Conservation (phyloP, 805 yeast species). For the Candida taoyuanica region DNA sequence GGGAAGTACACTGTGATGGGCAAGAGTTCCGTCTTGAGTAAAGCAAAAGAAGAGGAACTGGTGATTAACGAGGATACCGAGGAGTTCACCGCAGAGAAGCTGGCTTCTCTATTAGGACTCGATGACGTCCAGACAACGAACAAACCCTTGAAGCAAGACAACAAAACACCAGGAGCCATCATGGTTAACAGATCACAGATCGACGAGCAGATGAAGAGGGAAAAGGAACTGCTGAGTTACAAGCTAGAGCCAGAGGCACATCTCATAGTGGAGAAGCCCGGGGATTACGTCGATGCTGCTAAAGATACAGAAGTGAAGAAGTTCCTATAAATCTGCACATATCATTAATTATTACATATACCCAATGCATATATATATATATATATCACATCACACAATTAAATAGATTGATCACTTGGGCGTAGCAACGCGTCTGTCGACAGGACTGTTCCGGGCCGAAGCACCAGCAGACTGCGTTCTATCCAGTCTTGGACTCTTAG, state of each 20-base stretch:
- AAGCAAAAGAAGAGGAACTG: constrained; percentile 8
- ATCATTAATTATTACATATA: not conserved
- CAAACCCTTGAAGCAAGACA: not conserved
- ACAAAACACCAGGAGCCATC: constrained; percentile 6
- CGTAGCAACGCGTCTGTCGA: constrained; percentile 9
- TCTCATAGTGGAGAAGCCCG: constrained; percentile 35
- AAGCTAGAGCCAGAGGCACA: constrained; percentile 32
- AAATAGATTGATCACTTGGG: no score
- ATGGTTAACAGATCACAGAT: constrained; percentile 14
- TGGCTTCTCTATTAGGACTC: constrained; percentile 16
- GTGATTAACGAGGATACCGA: constrained; percentile 22
- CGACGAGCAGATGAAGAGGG: constrained; percentile 27
- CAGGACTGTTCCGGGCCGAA: constrained; percentile 12
- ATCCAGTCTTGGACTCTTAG: constrained; percentile 11
- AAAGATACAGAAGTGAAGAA: constrained; percentile 32
- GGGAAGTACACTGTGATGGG: constrained; percentile 10
- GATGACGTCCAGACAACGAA: constrained; percentile 1
- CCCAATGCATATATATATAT: not conserved
- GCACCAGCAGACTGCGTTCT: constrained; percentile 3
- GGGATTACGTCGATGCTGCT: constrained; percentile 36
- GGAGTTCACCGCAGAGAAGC: constrained; percentile 16
- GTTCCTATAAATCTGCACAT: constrained; percentile 28
- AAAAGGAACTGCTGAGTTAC: constrained; percentile 26
- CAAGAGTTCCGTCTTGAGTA: not conserved
- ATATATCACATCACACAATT: not conserved